Conservation (phyloP, 2,329 filamentous ascomycete species). For the Sporothrix sp. region DNA sequence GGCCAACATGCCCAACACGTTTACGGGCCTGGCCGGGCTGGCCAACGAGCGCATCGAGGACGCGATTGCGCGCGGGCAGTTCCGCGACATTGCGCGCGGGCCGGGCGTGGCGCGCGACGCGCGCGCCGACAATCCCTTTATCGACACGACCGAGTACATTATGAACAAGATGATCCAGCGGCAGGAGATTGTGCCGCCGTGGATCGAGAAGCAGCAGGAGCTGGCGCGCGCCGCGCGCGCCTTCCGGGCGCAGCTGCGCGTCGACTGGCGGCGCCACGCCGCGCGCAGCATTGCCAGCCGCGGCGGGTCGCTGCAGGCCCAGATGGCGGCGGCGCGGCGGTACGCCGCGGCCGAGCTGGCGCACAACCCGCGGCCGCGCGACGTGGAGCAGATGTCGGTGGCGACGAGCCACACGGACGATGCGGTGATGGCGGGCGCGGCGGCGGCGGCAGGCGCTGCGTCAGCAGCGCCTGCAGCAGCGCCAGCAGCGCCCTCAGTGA, state of each 20-base stretch:
- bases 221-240: conserved; percentile 56
- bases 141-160: conserved; percentile 95
- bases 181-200: conserved; percentile 90
- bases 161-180: conserved; percentile 98
- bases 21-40: conserved; percentile 69
- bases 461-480: too few species aligned
- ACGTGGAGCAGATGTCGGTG: conserved; percentile 38
- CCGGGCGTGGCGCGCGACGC: conserved; percentile 65
- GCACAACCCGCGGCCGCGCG: conserved; percentile 46
- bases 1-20: conserved; percentile 54
- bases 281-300: conserved; percentile 66
- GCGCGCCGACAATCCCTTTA: conserved; percentile 74
- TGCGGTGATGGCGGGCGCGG: conserved; percentile 37
- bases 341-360: conserved; percentile 67
- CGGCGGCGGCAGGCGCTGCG: conserved; percentile 21
- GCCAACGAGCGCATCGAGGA: conserved; percentile 89
- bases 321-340: conserved; percentile 59
- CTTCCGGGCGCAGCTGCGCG: conserved; percentile 66
- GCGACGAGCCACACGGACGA: conserved; percentile 40
- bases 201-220: conserved; percentile 98
- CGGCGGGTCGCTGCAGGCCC: conserved; percentile 64
- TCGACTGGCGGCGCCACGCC: conserved; percentile 78
- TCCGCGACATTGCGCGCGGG: conserved; percentile 72
- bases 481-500: too few species aligned
- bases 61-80: conserved; percentile 84